These are phyloP conservation scores for Ceratobasidium sp. DNA, from an alignment of 1,284 basidiomycete species.

Conservation along the genomic window DNA sequence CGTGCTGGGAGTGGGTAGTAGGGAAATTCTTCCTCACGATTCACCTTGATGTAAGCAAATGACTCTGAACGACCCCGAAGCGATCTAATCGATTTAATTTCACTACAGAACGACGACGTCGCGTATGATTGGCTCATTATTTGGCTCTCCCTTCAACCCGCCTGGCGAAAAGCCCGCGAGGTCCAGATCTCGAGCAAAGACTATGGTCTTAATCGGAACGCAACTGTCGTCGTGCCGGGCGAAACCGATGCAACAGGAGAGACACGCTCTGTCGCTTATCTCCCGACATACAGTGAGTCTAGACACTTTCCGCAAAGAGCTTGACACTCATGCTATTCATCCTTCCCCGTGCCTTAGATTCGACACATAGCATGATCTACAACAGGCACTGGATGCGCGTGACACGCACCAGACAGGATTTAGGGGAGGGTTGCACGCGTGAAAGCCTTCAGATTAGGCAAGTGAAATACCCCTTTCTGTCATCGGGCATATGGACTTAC, in stretches of 20 bases:
- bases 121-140: conserved; percentile 65
- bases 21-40: conserved; percentile 69
- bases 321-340: conserved; percentile 3
- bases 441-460: conserved; percentile 46
- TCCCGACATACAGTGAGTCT: conserved; percentile 43
- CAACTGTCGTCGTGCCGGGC: conserved; percentile 46
- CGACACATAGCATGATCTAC: conserved; percentile 43
- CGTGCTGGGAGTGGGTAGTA: conserved; percentile 56
- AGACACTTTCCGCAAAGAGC: neutral
- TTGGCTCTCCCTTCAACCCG: conserved; percentile 64
- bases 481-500: neutral
- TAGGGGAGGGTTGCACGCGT: conserved; percentile 37
- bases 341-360: conserved; percentile 36
- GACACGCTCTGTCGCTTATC: conserved; percentile 41
- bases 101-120: conserved; percentile 55
- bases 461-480: conserved; percentile 5
- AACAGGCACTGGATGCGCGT: conserved; percentile 43
- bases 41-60: conserved; percentile 56
- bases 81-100: neutral
- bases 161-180: conserved; percentile 58
- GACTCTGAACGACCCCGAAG: neutral
- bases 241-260: conserved; percentile 51
- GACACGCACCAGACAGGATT: conserved; percentile 39
- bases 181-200: conserved; percentile 54
- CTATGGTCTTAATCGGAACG: conserved; percentile 33